Base-by-base conservation (phyloP, 768 basidiomycete genomes). In the Galerina sulciceps region DNA sequence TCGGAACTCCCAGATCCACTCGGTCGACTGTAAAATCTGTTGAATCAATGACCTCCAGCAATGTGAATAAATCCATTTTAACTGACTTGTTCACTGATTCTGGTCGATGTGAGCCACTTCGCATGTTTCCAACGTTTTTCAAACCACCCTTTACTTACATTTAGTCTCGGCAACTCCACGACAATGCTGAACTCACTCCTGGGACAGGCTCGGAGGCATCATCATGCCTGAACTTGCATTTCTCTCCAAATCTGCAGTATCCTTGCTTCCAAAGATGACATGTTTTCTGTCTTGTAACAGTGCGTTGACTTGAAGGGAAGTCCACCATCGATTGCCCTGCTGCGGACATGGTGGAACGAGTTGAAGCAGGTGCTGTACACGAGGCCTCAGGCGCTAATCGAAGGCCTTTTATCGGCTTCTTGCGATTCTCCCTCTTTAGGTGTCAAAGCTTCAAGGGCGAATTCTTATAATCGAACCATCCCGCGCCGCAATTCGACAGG, bases 191-290 rank as follows among this genome's bases (percentile, higher is more conserved):
- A 38, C 37, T 8, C 31, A 54, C 53, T 8, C 35, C 3, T 13
- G n/a, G 31, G 15, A 4, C 17, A 3, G 43, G 40, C 46, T 55
- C 26, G 5, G 26, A 14, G 0, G 22, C 43, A 51, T 6, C 36
- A 15, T 44, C 49, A 46, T 63, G 62, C 23, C 26, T 44, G 26
- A 53, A 63, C 48, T 57, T 63, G 52, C 62, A 63, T 10, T 44
- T 43, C 20, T 10, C 23, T 10, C 62, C 62, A 36, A 57, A 63
- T 20, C 38, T 57, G 22, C 62, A 63, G 15, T 34, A 37, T 18
- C 62, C 58, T 40, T 60, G 38, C 14, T 18, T 37, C 62, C 62
- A 63, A 2, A n/a, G 17, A 38, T 45, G 18, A 35, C 62, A 63
- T 9, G 41, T 35, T 34, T 51, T 42, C 41, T 54, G 55, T 9